phyloP scores from a whole-genome alignment of 2,329 filamentous ascomycete species.

The Chaetomiaceae sp. region DNA sequence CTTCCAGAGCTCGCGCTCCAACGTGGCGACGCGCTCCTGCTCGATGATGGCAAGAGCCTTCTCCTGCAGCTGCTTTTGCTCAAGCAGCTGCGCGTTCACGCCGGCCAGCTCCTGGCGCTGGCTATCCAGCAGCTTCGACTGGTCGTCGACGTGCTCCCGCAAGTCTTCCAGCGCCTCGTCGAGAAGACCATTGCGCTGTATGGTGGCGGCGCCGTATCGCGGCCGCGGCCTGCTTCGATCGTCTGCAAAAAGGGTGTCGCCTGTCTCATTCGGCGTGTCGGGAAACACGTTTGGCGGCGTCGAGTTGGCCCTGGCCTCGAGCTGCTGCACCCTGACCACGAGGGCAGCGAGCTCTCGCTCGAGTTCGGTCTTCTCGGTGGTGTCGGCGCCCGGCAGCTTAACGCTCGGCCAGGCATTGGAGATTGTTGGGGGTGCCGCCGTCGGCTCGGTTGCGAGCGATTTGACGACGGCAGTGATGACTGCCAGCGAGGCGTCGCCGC shows the following conservation, averaged over 20 bases:
- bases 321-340: constrained; percentile 67
- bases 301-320: constrained; percentile 70
- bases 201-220: constrained; percentile 21
- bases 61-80: constrained; percentile 81
- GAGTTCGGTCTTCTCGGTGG: constrained; percentile 67
- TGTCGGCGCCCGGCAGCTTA: constrained; percentile 70
- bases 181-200: constrained; percentile 24
- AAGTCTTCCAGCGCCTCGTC: constrained; percentile 59
- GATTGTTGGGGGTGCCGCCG: constrained; percentile 16
- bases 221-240: constrained; percentile 38
- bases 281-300: constrained; percentile 54
- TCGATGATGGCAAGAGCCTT: constrained; percentile 77
- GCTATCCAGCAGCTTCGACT: constrained; percentile 83
- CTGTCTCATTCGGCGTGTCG: constrained; percentile 73
- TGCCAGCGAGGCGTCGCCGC: constrained; percentile 26
- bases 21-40: constrained; percentile 76
- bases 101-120: constrained; percentile 81
- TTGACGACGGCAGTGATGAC: constrained; percentile 29
- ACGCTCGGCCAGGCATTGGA: constrained; percentile 37
- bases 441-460: constrained; percentile 27
- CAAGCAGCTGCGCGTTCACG: constrained; percentile 76
- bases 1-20: constrained; percentile 92
- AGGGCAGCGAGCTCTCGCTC: constrained; percentile 80
- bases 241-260: constrained; percentile 57
- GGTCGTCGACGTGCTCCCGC: constrained; percentile 85